phyloP scores from a whole-genome alignment of 1,284 basidiomycete genomes.

The Neonothopanus nambi region DNA sequence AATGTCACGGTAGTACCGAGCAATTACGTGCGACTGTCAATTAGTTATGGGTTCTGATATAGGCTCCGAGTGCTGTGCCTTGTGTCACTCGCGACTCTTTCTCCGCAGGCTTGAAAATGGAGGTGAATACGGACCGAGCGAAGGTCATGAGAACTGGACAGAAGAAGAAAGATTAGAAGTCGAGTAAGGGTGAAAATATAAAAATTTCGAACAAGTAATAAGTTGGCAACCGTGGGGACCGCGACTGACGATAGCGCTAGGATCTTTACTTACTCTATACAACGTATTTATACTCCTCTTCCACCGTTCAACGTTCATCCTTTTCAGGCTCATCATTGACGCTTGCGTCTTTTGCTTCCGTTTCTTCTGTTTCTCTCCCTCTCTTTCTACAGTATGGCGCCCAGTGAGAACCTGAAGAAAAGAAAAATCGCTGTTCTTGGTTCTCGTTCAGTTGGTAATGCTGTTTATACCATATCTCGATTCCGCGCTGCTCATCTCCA shows the following conservation, averaged over 20 bases:
- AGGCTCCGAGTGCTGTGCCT: neutral
- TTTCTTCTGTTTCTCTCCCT: conserved; percentile 8
- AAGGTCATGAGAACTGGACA: neutral
- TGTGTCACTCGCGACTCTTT: neutral
- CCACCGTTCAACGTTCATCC: neutral
- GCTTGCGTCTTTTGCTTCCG: neutral
- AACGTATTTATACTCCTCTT: conserved; percentile 12
- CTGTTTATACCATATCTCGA: conserved; percentile 20
- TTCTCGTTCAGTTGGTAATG: conserved; percentile 50
- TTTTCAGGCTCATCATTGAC: neutral
- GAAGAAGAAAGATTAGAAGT: neutral
- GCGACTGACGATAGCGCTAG: neutral
- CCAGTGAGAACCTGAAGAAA: conserved; percentile 74
- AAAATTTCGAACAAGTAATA: neutral
- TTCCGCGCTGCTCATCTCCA: conserved; percentile 4
- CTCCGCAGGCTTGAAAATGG: too few relatives aligned
- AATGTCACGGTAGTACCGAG: too few relatives aligned
- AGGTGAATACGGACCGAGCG: neutral
- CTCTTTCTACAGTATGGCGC: conserved; percentile 31
- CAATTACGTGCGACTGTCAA: too few relatives aligned
- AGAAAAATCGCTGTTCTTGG: conserved; percentile 61
- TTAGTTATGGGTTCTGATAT: too few relatives aligned
- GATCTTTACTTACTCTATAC: neutral
- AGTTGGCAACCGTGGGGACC: neutral
- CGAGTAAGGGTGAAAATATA: neutral